Evolutionary conservation across 106 monocot genomes (phyloP).

Genomic region (Platanthera guangdongensis): DNA sequence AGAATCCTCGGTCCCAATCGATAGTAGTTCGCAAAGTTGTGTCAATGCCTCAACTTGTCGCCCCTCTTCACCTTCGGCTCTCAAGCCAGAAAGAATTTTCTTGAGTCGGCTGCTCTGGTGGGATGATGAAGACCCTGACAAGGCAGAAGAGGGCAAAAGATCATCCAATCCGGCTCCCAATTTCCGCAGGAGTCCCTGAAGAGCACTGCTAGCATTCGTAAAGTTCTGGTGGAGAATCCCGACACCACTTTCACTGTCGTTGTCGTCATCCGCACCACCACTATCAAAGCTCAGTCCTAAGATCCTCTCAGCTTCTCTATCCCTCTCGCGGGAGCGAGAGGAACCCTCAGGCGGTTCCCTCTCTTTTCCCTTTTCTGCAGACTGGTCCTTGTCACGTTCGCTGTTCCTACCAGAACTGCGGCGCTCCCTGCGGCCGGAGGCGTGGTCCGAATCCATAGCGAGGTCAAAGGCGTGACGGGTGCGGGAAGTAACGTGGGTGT

Average conservation of each 20-base stretch:
- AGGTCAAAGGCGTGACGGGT: slow-evolving; percentile 4
- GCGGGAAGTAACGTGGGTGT: slow-evolving; percentile 13
- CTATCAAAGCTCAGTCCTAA: slow-evolving; percentile 52
- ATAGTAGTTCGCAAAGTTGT: slow-evolving; percentile 91
- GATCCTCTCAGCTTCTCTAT: slow-evolving; percentile 46
- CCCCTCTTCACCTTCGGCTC: slow-evolving; percentile 89
- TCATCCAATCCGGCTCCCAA: slow-evolving; percentile 92
- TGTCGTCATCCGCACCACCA: slow-evolving; percentile 40
- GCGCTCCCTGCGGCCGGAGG: slow-evolving; percentile 20
- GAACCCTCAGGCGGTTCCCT: slow-evolving; percentile 47
- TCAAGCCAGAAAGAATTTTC: slow-evolving; percentile 71
- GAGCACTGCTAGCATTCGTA: slow-evolving; percentile 70
- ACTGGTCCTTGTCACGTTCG: slow-evolving; percentile 13
- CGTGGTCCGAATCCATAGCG: slow-evolving; percentile 19
- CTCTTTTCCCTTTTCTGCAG: slow-evolving; percentile 76
- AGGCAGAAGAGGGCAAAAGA: slow-evolving; percentile 59
- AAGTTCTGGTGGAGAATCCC: slow-evolving; percentile 66
- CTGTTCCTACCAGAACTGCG: slow-evolving; percentile 16
- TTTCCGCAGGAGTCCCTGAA: slow-evolving; percentile 89
- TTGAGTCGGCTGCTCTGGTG: slow-evolving; percentile 64
- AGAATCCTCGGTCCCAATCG: slow-evolving; percentile 90
- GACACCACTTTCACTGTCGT: slow-evolving; percentile 34
- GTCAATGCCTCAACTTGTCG: slow-evolving; percentile 86
- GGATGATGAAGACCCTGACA: slow-evolving; percentile 35
- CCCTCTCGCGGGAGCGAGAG: slow-evolving; percentile 25